Evolutionary conservation across 73 alveolate species (phyloP).

Genomic region (Urostyla sp.): DNA sequence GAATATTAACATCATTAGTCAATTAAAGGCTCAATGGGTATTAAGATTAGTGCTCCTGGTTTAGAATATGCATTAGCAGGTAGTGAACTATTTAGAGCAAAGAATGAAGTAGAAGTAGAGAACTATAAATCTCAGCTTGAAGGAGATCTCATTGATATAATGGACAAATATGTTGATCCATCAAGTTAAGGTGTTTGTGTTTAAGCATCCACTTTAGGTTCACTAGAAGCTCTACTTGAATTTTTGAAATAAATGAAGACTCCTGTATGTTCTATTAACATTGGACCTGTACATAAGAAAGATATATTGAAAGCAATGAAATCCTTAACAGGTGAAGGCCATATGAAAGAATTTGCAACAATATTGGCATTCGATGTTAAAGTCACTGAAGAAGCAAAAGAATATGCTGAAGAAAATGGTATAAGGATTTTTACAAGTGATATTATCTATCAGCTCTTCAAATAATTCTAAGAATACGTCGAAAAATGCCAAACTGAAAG

Average conservation of each 20-base stretch:
- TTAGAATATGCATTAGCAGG: slow-evolving; percentile 99
- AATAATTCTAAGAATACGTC: slow-evolving; percentile 93
- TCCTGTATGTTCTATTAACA: slow-evolving; percentile 95
- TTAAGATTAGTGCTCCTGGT: slow-evolving; percentile 97
- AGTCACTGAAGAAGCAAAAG: slow-evolving; percentile 97
- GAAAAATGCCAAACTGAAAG: slow-evolving; percentile 92
- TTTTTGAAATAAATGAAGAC: slow-evolving; percentile 87
- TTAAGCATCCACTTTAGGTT: slow-evolving; percentile 99
- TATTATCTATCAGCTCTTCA: slow-evolving; percentile 98
- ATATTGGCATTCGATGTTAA: slow-evolving; percentile 98
- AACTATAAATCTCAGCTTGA: slow-evolving; percentile 84
- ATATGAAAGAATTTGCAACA: slow-evolving; percentile 94
- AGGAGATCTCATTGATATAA: slow-evolving; percentile 89
- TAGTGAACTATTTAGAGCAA: slow-evolving; percentile 91
- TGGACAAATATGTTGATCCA: slow-evolving; percentile 91
- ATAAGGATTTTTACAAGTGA: slow-evolving; percentile 98
- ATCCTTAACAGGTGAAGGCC: slow-evolving; percentile 64
- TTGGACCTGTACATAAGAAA: slow-evolving; percentile 97
- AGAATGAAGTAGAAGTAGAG: slow-evolving; percentile 92
- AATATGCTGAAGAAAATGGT: slow-evolving; percentile 97
- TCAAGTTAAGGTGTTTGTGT: slow-evolving; percentile 98
- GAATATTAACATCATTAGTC: slow-evolving; percentile 95
- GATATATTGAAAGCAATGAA: slow-evolving; percentile 94
- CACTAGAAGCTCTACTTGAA: slow-evolving; percentile 97
- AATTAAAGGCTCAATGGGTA: slow-evolving; percentile 98